These are phyloP conservation scores for Heritiera fomes DNA, from an alignment of 345 rosid species.

Conservation along the genomic window DNA sequence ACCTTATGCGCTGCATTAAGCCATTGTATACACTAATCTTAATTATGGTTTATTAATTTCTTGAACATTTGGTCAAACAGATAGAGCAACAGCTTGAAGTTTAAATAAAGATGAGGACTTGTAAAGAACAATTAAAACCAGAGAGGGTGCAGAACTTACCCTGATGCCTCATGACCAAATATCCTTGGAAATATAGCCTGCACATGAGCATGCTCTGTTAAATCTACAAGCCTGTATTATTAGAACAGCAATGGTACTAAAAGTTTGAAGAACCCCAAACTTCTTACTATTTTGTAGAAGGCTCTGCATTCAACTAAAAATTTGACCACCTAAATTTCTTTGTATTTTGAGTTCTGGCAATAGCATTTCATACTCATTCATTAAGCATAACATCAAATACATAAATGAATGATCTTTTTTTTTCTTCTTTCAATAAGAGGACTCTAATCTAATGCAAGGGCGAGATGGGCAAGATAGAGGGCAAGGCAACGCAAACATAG, in stretches of 20 bases:
- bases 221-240: background rate
- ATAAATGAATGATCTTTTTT: background rate
- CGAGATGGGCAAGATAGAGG: background rate
- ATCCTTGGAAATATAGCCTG: slow-evolving; percentile 91
- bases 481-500: background rate
- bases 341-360: background rate
- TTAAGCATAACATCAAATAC: background rate
- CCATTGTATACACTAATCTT: background rate
- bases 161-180: slow-evolving; percentile 97
- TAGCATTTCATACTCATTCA: background rate
- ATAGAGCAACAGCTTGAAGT: background rate
- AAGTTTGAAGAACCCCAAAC: background rate
- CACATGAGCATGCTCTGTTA: slow-evolving; percentile 26
- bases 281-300: background rate
- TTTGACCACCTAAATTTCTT: background rate
- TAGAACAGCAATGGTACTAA: background rate
- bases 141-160: slow-evolving; percentile 43
- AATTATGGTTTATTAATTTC: background rate
- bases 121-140: slow-evolving; percentile 1
- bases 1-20: background rate
- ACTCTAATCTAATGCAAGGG: background rate
- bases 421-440: background rate
- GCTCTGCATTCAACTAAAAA: background rate
- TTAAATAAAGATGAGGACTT: background rate
- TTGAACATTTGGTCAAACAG: background rate